A percentile compares a stretch with the other conserved stretches of the same genome.
phyloP scores from a whole-genome alignment of 345 rosid genomes.

The Iberis pinnata region DNA sequence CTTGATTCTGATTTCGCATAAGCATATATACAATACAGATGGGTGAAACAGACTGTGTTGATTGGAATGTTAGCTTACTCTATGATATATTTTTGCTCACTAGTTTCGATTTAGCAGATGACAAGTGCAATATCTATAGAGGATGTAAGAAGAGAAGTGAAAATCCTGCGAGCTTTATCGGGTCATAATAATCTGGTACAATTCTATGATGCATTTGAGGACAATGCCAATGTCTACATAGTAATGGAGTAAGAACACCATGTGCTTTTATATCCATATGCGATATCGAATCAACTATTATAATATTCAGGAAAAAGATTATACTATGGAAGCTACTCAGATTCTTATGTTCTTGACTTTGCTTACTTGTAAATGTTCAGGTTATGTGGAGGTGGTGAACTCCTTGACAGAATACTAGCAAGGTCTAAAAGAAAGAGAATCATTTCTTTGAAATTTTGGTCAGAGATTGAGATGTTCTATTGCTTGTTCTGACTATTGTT shows the following conservation, averaged over 20 bases:
- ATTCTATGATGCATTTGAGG: slow-evolving; percentile 92
- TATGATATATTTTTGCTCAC: slow-evolving; percentile 9
- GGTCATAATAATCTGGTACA: slow-evolving; percentile 77
- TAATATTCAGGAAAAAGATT: slow-evolving; percentile 2
- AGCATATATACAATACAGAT: neutral
- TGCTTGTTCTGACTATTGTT: slow-evolving; percentile 25
- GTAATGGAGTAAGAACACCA: slow-evolving; percentile 80
- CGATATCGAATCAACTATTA: no score
- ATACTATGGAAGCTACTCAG: neutral
- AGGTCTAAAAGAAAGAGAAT: slow-evolving; percentile 38
- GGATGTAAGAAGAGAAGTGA: slow-evolving; percentile 98
- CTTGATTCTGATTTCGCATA: slow-evolving; percentile 9
- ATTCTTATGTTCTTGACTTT: slow-evolving; percentile 6
- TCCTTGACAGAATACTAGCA: slow-evolving; percentile 83
- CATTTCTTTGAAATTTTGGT: neutral
- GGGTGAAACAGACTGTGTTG: neutral
- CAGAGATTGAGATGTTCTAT: slow-evolving; percentile 7
- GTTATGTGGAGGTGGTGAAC: slow-evolving; percentile 99
- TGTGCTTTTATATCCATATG: neutral
- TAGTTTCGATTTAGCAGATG: slow-evolving; percentile 54
- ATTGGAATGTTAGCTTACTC: neutral
- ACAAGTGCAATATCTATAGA: slow-evolving; percentile 93
- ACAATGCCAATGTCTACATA: slow-evolving; percentile 74
- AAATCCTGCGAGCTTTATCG: slow-evolving; percentile 67
- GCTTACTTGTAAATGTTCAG: slow-evolving; percentile 29